Evolutionary conservation across 202 grass and related monocot species (phyloP), one percentile per base, ranked within the genome.

Genomic region (Alloteropsis angusta): DNA sequence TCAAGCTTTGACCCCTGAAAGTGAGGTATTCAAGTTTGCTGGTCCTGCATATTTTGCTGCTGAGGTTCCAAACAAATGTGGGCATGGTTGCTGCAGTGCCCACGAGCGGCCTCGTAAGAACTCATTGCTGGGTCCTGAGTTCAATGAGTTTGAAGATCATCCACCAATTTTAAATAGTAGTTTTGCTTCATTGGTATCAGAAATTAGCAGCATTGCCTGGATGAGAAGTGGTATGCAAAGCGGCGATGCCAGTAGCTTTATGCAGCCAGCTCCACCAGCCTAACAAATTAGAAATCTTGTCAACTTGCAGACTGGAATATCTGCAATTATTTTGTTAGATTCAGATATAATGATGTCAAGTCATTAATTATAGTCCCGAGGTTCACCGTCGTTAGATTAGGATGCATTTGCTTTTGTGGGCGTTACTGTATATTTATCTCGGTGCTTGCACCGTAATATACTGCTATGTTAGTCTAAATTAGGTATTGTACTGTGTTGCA

Each of bases 201-300:
- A 99, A 76, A 88, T 99, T 76, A 99, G 96, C 74, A 96, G 92
- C 79, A 93, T 99, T 82, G 92, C 96, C 22, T 96, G 96, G 96
- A 86, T 96, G 80, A 99, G 79, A 81, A 91, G 92, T 60, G 88
- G 86, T 53, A 57, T 96, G 90, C 86, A 88, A 77, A 86, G 70
- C 19, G 60, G 82, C 73, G 84, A 69, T 43, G 66, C 86, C 46
- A 84, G 79, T 30, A 90, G 67, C 65, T 74, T 82, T 36, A 77
- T 90, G 55, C 87, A 76, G 73, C 84, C 84, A 38, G 42, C 72
- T 69, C 88, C 68, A 1, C 87, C 89, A 71, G 36, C 78, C 59
- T 80, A 72, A 84, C 14, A 71, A 54, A 74, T 45, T 71, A 89
- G 60, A 47, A 66, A 67, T 76, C 11, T 26, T 79, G 21, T 84